Conservation (phyloP, 441 rosid genomes). For the Populus hybrid region DNA sequence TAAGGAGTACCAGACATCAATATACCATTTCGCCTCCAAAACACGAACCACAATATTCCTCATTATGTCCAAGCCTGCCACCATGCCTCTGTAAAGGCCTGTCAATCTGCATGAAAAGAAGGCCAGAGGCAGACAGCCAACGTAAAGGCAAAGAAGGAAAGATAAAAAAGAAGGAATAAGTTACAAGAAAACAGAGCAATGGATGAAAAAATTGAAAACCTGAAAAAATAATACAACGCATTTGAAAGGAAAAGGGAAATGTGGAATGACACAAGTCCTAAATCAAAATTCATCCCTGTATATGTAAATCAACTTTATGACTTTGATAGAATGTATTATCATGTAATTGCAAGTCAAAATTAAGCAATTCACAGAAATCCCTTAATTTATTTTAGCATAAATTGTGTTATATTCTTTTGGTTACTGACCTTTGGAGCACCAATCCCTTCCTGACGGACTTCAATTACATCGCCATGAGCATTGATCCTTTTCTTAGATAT, state of each 20-base stretch:
- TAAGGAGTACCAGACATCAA: constrained; percentile 7
- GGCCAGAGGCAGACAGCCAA: not conserved
- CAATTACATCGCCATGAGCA: constrained; percentile 63
- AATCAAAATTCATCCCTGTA: not conserved
- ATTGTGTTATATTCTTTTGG: not conserved
- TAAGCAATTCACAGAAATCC: too few relatives aligned
- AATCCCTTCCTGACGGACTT: constrained; percentile 66
- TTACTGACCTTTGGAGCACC: constrained; percentile 82
- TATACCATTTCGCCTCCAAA: constrained; percentile 83
- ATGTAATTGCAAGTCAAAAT: too few relatives aligned
- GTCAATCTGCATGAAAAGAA: constrained; percentile 52
- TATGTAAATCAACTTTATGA: not conserved
- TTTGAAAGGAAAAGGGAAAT: not conserved
- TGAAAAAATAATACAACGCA: not conserved
- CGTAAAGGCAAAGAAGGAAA: not conserved
- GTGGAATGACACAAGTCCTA: not conserved
- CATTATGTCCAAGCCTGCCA: constrained; percentile 84
- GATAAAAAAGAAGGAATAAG: not conserved
- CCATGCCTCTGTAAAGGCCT: constrained; percentile 94
- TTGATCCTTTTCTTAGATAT: constrained; percentile 78
- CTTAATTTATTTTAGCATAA: too few relatives aligned
- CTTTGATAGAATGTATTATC: too few relatives aligned
- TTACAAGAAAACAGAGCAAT: not conserved
- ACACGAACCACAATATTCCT: constrained; percentile 90
- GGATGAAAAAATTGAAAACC: not conserved